A percentile compares a stretch with the other conserved stretches of the same genome.
Conservation (phyloP, 2,329 filamentous ascomycete species). For the Trichophyton equinum region DNA sequence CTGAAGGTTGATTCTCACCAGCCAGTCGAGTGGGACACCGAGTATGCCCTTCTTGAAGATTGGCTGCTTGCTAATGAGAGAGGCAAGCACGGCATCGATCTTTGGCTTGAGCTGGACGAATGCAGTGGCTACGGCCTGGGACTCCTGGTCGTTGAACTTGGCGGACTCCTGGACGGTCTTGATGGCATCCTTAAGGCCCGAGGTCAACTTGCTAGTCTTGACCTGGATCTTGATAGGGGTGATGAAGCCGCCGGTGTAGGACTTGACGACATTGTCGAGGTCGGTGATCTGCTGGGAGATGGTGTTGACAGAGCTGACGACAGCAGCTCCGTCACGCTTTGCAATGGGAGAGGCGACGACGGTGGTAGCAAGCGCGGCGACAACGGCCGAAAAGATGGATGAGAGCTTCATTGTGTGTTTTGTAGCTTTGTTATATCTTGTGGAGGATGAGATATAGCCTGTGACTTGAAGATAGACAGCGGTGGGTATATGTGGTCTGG, state of each 20-base stretch:
- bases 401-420: not conserved
- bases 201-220: constrained; percentile 1
- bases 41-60: not conserved
- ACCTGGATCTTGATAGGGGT: not conserved
- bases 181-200: not conserved
- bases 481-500: not conserved
- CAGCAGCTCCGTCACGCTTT: not conserved
- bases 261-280: not conserved
- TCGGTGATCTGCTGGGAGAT: not conserved
- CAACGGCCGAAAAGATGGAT: constrained; percentile 1
- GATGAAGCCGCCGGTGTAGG: not conserved
- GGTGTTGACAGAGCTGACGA: not conserved
- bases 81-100: not conserved
- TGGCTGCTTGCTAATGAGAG: not conserved
- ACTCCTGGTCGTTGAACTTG: constrained; percentile 2
- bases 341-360: not conserved
- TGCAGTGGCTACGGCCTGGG: not conserved
- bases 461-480: not conserved
- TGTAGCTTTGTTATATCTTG: too few species aligned
- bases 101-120: not conserved
- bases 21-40: not conserved
- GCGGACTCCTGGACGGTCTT: not conserved
- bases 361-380: not conserved
- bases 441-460: not conserved
- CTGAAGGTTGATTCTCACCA: not conserved